These are phyloP conservation scores for Talaromyces nanjingensis DNA, from an alignment of 495 filamentous ascomycete genomes.

Conservation along the genomic window DNA sequence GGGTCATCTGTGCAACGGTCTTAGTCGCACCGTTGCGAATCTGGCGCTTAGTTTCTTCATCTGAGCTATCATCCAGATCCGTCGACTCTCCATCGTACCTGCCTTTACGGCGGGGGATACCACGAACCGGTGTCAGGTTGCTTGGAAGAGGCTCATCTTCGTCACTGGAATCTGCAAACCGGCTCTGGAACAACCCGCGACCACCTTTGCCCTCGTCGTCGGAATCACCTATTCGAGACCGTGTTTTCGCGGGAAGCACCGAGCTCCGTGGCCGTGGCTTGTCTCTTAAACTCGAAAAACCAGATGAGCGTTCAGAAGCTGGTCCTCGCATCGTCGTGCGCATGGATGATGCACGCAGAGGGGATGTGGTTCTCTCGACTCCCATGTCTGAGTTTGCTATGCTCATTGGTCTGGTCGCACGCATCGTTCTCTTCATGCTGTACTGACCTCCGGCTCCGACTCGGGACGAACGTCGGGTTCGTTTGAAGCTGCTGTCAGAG, in stretches of 20 bases:
- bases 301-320: slow-evolving; percentile 28
- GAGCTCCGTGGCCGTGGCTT: slow-evolving; percentile 18
- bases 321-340: slow-evolving; percentile 44
- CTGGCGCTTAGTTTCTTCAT: slow-evolving; percentile 25
- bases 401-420: slow-evolving; percentile 24
- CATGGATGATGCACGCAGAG: slow-evolving; percentile 31
- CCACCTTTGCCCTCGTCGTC: slow-evolving; percentile 59
- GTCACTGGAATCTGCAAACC: slow-evolving; percentile 79
- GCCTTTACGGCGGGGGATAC: slow-evolving; percentile 50
- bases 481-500: slow-evolving; percentile 57
- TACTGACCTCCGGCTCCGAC: slow-evolving; percentile 27
- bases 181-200: slow-evolving; percentile 49
- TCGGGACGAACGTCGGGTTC: slow-evolving; percentile 30
- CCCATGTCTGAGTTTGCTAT: slow-evolving; percentile 18
- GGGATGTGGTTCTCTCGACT: slow-evolving; percentile 23
- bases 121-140: slow-evolving; percentile 52
- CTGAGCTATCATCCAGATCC: slow-evolving; percentile 59
- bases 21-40: slow-evolving; percentile 12
- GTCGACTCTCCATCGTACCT: slow-evolving; percentile 57
- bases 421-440: slow-evolving; percentile 51
- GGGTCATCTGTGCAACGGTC: slow-evolving; percentile 23
- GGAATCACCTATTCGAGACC: slow-evolving; percentile 56
- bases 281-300: slow-evolving; percentile 15
- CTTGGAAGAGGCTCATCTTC: slow-evolving; percentile 44
- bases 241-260: slow-evolving; percentile 11